These are phyloP conservation scores for Mrakia hoshinonis DNA, from an alignment of 768 basidiomycete species.

Conservation along the genomic window DNA sequence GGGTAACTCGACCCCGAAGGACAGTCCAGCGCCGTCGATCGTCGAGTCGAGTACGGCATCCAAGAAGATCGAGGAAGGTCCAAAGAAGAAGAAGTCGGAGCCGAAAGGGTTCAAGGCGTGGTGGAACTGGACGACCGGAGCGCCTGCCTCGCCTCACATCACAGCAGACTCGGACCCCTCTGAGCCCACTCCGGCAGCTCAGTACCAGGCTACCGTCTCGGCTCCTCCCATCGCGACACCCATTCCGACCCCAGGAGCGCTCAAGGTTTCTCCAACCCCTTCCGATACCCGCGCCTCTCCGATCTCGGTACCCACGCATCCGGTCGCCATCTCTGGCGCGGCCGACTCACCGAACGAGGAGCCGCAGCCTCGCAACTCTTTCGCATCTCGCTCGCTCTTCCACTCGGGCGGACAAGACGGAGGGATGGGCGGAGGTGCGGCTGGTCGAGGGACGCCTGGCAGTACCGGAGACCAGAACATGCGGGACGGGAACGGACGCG, in stretches of 20 bases:
- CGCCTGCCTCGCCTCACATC: background rate
- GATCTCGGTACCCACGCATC: background rate
- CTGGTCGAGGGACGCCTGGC: background rate
- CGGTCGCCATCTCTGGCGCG: background rate
- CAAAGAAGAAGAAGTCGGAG: background rate
- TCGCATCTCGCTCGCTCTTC: background rate
- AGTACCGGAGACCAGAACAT: conserved; percentile 12
- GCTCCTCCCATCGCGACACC: background rate
- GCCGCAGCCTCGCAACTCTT: conserved; percentile 15
- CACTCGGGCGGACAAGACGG: conserved; percentile 2
- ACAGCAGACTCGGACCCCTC: background rate
- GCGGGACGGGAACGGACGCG: background rate
- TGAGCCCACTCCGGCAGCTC: background rate
- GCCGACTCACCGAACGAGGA: background rate
- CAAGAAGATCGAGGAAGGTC: background rate
- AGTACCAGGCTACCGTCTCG: background rate
- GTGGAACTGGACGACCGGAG: background rate
- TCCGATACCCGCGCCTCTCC: background rate
- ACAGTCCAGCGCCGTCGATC: background rate
- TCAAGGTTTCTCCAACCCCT: background rate
- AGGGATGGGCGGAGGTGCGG: background rate
- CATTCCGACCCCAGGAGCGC: too few species aligned
- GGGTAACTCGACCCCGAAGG: background rate
- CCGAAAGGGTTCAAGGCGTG: conserved; percentile 1
- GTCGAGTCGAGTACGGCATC: background rate